Evolutionary conservation across 345 rosid species (phyloP).

Genomic region (Eucalyptus tenuipes): DNA sequence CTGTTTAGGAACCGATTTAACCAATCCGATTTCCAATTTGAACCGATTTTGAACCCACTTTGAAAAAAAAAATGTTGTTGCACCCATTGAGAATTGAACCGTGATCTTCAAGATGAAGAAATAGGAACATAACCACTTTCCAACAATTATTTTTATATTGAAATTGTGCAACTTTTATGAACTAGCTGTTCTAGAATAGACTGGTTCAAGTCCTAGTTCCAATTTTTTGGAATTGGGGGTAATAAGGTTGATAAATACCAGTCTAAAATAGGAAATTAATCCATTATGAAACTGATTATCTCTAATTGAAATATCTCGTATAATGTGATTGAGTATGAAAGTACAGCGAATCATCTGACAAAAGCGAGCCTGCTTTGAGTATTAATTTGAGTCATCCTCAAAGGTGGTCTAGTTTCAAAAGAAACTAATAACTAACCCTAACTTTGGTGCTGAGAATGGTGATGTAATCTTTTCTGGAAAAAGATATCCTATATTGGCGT

Average conservation of each 20-base stretch:
- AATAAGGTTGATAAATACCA: background rate
- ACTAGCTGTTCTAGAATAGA: background rate
- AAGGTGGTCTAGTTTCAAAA: background rate
- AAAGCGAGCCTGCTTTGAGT: background rate
- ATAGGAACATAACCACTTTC: background rate
- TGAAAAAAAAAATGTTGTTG: background rate
- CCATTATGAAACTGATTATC: background rate
- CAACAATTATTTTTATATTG: background rate
- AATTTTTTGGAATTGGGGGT: background rate
- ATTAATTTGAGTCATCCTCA: background rate
- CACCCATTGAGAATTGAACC: background rate
- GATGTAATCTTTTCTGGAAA: background rate
- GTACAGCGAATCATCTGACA: background rate
- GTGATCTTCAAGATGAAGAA: background rate
- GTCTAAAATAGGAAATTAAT: background rate
- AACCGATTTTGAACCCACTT: background rate
- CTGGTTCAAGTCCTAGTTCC: accelerated
- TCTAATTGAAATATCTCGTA: background rate
- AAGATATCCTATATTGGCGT: background rate
- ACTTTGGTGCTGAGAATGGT: background rate
- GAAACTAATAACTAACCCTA: background rate
- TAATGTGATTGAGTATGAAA: background rate
- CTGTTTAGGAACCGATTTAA: background rate
- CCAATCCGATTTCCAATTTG: background rate
- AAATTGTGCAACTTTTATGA: background rate